Conservation (phyloP, 805 yeast genomes). For the Jamesozyma rosinii region DNA sequence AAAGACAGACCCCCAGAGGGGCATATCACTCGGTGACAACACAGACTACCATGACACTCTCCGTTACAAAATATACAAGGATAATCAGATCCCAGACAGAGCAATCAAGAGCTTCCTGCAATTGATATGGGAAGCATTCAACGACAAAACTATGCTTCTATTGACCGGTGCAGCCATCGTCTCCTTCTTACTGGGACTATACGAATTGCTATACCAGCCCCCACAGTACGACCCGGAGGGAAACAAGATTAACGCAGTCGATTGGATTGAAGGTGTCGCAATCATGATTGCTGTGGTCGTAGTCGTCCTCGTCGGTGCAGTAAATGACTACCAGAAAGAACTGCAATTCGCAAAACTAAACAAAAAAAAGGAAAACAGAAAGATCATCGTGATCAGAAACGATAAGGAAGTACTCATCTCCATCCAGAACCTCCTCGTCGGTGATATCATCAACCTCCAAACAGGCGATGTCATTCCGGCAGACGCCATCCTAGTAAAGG, state of each 20-base stretch:
- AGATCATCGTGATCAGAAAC: slow-evolving; percentile 63
- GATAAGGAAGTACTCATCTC: slow-evolving; percentile 61
- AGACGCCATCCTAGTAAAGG: slow-evolving; percentile 66
- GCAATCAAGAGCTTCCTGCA: slow-evolving; percentile 57
- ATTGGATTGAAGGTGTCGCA: slow-evolving; percentile 99
- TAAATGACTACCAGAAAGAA: slow-evolving; percentile 95
- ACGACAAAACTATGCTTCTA: slow-evolving; percentile 82
- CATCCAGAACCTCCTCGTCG: slow-evolving; percentile 70
- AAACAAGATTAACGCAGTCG: slow-evolving; percentile 67
- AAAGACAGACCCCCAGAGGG: slow-evolving; percentile 17
- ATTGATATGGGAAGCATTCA: slow-evolving; percentile 73
- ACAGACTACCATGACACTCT: slow-evolving; percentile 5
- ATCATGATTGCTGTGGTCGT: slow-evolving; percentile 84
- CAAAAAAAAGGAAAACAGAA: slow-evolving; percentile 78
- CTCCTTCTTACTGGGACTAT: slow-evolving; percentile 82
- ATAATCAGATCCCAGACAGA: slow-evolving; percentile 62
- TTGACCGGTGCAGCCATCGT: slow-evolving; percentile 79
- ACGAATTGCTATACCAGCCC: slow-evolving; percentile 83
- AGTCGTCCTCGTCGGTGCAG: slow-evolving; percentile 88
- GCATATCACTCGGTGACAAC: slow-evolving; percentile 12
- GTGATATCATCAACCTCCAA: slow-evolving; percentile 72
- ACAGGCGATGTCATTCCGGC: slow-evolving; percentile 94
- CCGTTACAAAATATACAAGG: slow-evolving; percentile 44
- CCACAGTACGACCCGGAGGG: slow-evolving; percentile 73
- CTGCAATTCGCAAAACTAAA: slow-evolving; percentile 82